Base-by-base conservation (phyloP, 441 rosid genomes). In the Corymbia calophylla region DNA sequence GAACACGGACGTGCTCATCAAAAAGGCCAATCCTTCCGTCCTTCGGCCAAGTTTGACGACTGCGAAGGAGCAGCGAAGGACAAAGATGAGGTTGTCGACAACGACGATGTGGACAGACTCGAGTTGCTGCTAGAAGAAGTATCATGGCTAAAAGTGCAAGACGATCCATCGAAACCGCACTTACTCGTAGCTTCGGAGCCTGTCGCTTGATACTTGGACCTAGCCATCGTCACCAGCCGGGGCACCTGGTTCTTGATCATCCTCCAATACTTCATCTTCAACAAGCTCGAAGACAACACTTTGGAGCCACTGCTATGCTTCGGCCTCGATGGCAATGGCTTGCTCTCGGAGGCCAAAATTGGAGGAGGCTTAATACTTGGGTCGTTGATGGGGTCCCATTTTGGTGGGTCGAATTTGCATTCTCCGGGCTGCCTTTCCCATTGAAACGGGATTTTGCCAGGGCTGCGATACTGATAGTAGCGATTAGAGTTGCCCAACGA, bases 361-460 rank as follows among this genome's bases (percentile, higher is more conserved):
- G 84, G 84, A 39, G 84, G 51, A 51, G 84, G 84, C 1, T 44
- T 73, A 51, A 73, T 73, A 7, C n/a, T 23, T 6, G 84, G 51
- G 84, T 39, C n/a, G 51, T 39, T 13, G 7, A 39, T 12, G 84
- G 84, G 17, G 32, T 13, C 68, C 32, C n/a, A 3, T 31, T 27
- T 29, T 5, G 68, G 51, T 21, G 51, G n/a, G 84, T 73, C 51
- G 51, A 73, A 13, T 23, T 86, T 89, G 88, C 84, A 29, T 70
- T 23, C 68, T n/a, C 90, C 90, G 17, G 90, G 90, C 60, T 51
- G 86, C 88, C 19, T 23, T 66, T 89, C 90, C 90, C 90, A 89
- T 27, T 89, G 25, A 49, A 89, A 89, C 1, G 90, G 90, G 56
- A 89, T 66, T 21, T 66, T 47, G 25, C 90, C 88, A 17, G 66